These are phyloP conservation scores for Suillus fuscotomentosus DNA, from an alignment of 768 basidiomycete genomes.

Conservation along the genomic window DNA sequence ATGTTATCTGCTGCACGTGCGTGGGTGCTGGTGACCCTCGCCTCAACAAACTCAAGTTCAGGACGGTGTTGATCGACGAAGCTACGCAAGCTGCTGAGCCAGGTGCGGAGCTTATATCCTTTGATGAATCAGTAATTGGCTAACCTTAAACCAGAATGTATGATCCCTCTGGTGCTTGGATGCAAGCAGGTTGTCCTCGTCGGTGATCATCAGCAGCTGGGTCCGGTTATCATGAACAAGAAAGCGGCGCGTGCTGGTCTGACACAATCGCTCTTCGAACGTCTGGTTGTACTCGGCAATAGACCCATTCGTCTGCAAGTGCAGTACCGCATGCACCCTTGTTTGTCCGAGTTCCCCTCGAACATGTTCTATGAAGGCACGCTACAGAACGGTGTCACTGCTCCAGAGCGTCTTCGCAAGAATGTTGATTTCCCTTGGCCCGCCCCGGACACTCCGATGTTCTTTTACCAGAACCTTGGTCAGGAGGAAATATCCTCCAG, in stretches of 20 bases:
- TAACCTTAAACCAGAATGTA: slow-evolving; percentile 69
- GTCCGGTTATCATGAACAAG: slow-evolving; percentile 99
- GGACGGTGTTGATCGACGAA: slow-evolving; percentile 97
- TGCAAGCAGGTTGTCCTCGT: slow-evolving; percentile 99
- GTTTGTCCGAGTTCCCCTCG: slow-evolving; percentile 97
- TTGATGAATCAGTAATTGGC: slow-evolving; percentile 9
- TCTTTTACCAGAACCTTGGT: slow-evolving; percentile 99
- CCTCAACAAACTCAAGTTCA: slow-evolving; percentile 95
- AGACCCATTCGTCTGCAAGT: slow-evolving; percentile 98
- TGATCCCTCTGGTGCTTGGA: slow-evolving; percentile 97
- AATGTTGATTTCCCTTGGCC: slow-evolving; percentile 99
- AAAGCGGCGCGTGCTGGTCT: slow-evolving; percentile 98
- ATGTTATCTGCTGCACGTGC: slow-evolving; percentile 98
- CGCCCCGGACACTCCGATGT: slow-evolving; percentile 95
- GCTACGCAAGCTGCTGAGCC: slow-evolving; percentile 98
- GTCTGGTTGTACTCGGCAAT: slow-evolving; percentile 92
- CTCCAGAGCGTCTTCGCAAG: slow-evolving; percentile 94
- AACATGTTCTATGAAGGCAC: slow-evolving; percentile 99
- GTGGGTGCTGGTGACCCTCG: slow-evolving; percentile 97
- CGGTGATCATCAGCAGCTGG: slow-evolving; percentile 95
- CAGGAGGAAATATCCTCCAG: slow-evolving; percentile 99
- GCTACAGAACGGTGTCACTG: slow-evolving; percentile 97
- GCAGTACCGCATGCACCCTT: slow-evolving; percentile 99
- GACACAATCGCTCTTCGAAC: slow-evolving; percentile 97
- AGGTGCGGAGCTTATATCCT: slow-evolving; percentile 45